Base-by-base conservation (phyloP, 495 filamentous ascomycete genomes). In the Halenospora varia region DNA sequence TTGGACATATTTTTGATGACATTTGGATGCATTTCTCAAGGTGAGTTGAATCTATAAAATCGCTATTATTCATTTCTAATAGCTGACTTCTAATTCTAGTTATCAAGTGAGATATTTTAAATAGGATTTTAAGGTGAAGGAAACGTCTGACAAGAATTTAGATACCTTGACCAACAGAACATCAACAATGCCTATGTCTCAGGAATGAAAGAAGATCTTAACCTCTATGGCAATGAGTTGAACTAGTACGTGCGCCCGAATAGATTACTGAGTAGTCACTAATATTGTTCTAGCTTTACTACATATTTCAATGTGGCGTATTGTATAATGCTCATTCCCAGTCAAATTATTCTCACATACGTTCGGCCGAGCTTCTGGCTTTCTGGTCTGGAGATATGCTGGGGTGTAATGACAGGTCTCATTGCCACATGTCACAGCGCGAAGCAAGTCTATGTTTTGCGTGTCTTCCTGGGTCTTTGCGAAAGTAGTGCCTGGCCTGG, bases 161-260 rank as follows among this genome's bases (percentile, higher is more conserved):
- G 13, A 35, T 35, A 35, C 29, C 29, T 35, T 35, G 18, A 41
- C 50, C 20, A 20, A 23, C 25, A n/a, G 35, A 20, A 35, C 29
- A 35, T 35, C 13, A 35, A 35, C 29, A 83, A 84, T 72, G 82
- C 83, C 56, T 84, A 84, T 66, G 79, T 85, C 39, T 77, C 78
- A 0, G 83, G 83, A 2, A 83, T 86, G 82, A 82, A 80, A 50
- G 79, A 83, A 51, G 81, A 84, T 58, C 72, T 85, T 9, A 60
- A 66, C 57, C 80, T 84, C 55, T 60, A 68, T 0, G 83, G 80
- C 10, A 72, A 81, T 62, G 76, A 85, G 62, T 69, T 82, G 25
- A 84, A 82, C 55, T 35, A 35, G 29, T 35, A 35, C 4, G 29
- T 35, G 45, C 45, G 18, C 22, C 17, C 22, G 41, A 41, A 9